These are phyloP conservation scores for Ciborinia camelliae DNA, from an alignment of 2,329 filamentous ascomycete genomes.

Conservation along the genomic window DNA sequence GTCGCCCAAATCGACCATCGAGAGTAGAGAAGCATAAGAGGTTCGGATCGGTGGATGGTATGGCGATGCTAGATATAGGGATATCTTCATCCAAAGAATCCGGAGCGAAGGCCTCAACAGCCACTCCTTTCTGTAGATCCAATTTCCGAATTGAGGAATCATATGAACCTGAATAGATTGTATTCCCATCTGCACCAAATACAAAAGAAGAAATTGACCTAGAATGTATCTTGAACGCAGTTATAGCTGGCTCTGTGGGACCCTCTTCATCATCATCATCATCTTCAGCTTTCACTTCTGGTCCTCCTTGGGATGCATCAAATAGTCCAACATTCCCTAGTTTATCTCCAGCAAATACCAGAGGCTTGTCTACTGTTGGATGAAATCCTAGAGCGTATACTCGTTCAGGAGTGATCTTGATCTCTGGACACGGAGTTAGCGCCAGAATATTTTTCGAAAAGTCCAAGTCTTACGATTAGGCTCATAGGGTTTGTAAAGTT, in stretches of 20 bases:
- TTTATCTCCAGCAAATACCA: constrained; percentile 94
- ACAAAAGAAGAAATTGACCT: constrained; percentile 84
- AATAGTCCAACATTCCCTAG: constrained; percentile 87
- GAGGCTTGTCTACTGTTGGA: constrained; percentile 76
- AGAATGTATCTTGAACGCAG: constrained; percentile 85
- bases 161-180: constrained; percentile 83
- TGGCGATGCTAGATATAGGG: constrained; percentile 80
- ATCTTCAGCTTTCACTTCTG: constrained; percentile 52
- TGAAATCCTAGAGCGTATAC: constrained; percentile 88
- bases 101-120: constrained; percentile 78
- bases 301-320: constrained; percentile 71
- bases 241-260: constrained; percentile 70
- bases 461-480: constrained; percentile 61
- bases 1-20: constrained; percentile 72
- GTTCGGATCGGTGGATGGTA: constrained; percentile 67
- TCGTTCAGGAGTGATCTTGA: constrained; percentile 86
- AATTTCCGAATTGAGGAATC: constrained; percentile 88
- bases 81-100: constrained; percentile 65
- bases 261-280: constrained; percentile 68
- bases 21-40: constrained; percentile 84
- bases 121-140: constrained; percentile 76
- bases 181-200: constrained; percentile 69
- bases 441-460: constrained; percentile 2
- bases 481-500: constrained; percentile 79
- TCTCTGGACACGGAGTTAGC: constrained; percentile 50